Base-by-base conservation (phyloP, 2,329 filamentous ascomycete genomes). In the Aureobasidium lini region DNA sequence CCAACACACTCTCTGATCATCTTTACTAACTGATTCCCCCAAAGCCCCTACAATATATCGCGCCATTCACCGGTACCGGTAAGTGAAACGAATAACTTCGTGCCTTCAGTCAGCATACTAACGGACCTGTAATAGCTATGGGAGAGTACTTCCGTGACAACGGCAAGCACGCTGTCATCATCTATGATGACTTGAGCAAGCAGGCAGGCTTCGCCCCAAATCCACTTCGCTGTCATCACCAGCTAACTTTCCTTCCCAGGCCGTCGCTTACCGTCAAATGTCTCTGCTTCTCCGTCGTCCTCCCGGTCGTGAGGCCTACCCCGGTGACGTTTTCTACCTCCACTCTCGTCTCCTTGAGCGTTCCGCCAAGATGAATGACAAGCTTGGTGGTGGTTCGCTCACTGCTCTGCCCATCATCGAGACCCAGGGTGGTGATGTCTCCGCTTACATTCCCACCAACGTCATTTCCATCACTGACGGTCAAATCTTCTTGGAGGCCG, bases 391-490 rank as follows among this genome's bases (percentile, higher is more conserved):
- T 80, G 94, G 94, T 76, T 97, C 93, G 70, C 85, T 97, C 79
- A 99, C 94, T 79, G 93, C 94, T 68, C 88, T 99, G 64, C 94
- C 94, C 75, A 77, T 97, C 79, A 97, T 99, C 76, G 94, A 99
- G 85, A 99, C 94, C 76, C 94, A 97, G 85, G 94, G 94, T 85
- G 94, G 94, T 90, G 94, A 99, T 81, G 94, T 99, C 74, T 97
- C 94, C 71, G 94, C 94, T 71, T 99, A 97, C 81, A 97, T 99
- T 85, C 94, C 94, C 72, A 99, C 94, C 81, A 99, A 97, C 84
- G 94, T 97, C 81, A 99, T 99, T 86, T 97, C 93, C 77, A 99
- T 99, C 76, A 99, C 94, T 71, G 94, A 97, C 74, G 94, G 94
- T 66, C 94, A 99, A 83, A 97, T 99, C 80, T 99, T 99, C 90